Evolutionary conservation across 2,329 filamentous ascomycete genomes (phyloP).

Genomic region (Ascochyta lentis): DNA sequence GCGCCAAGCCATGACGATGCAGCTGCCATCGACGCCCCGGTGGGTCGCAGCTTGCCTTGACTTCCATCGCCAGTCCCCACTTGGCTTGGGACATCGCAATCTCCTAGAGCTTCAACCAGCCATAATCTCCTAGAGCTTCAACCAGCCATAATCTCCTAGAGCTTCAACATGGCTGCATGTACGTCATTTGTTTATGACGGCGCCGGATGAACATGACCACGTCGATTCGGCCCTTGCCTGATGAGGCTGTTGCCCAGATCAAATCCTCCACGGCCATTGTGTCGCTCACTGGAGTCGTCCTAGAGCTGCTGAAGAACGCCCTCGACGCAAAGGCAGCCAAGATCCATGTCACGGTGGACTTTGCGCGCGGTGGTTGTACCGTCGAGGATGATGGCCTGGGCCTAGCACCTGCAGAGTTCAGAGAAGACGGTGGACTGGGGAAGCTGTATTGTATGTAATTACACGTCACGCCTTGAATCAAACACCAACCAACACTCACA

Average conservation of each 20-base stretch:
- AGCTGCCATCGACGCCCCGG: conserved; percentile 2
- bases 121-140: not conserved
- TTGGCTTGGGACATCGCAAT: conserved; percentile 4
- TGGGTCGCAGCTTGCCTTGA: conserved; percentile 10
- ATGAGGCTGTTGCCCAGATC: conserved; percentile 76
- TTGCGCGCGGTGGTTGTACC: conserved; percentile 74
- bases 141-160: too few species aligned
- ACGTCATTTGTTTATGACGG: conserved; percentile 4
- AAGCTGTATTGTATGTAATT: conserved; percentile 69
- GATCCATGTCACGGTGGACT: conserved; percentile 76
- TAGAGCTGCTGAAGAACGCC: conserved; percentile 80
- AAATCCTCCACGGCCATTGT: conserved; percentile 83
- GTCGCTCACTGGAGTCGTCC: conserved; percentile 72
- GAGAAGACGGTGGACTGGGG: conserved; percentile 71
- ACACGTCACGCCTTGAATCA: conserved; percentile 6
- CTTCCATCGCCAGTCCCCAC: conserved; percentile 10
- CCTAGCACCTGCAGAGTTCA: conserved; percentile 76
- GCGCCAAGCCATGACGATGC: conserved; percentile 17
- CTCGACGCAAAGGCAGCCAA: conserved; percentile 78
- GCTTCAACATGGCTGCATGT: conserved; percentile 6
- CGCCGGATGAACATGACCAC: conserved; percentile 11
- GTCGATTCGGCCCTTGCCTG: conserved; percentile 71
- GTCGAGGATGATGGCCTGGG: conserved; percentile 87
- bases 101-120: not conserved
- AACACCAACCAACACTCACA: conserved; percentile 47